Conservation (phyloP, 495 filamentous ascomycete species). For the Aspergillus indologenus region DNA sequence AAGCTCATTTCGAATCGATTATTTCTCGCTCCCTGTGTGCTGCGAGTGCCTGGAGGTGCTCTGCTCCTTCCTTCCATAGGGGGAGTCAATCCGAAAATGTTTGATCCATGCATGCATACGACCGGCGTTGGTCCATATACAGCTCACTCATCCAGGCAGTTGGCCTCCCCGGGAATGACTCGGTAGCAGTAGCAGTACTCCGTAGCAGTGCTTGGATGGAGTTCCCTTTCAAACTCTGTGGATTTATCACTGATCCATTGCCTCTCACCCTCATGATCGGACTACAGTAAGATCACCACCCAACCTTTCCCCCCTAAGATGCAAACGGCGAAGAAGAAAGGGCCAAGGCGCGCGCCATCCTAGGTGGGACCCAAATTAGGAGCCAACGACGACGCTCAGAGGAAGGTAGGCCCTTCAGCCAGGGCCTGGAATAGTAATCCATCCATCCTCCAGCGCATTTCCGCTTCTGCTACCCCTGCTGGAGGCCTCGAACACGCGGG, state of each 20-base stretch:
- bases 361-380: slow-evolving; percentile 22
- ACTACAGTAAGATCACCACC: neutral
- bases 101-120: neutral
- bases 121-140: neutral
- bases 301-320: neutral
- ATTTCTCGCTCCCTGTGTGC: neutral
- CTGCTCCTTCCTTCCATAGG: neutral
- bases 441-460: slow-evolving; percentile 13
- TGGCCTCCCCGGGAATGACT: neutral
- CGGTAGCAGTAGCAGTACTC: neutral
- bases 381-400: slow-evolving; percentile 1
- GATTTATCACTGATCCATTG: neutral
- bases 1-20: neutral
- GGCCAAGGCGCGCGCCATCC: slow-evolving; percentile 5
- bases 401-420: slow-evolving; percentile 8
- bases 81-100: neutral
- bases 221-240: too few relatives aligned
- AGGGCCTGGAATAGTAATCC: slow-evolving; percentile 12
- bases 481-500: slow-evolving; percentile 23
- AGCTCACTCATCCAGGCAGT: neutral
- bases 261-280: neutral
- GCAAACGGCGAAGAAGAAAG: slow-evolving; percentile 10
- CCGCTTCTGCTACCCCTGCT: slow-evolving; percentile 18
- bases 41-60: too few relatives aligned
- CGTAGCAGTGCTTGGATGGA: neutral